phyloP scores from a whole-genome alignment of 345 rosid species.

The Euphorbia tirucalli region DNA sequence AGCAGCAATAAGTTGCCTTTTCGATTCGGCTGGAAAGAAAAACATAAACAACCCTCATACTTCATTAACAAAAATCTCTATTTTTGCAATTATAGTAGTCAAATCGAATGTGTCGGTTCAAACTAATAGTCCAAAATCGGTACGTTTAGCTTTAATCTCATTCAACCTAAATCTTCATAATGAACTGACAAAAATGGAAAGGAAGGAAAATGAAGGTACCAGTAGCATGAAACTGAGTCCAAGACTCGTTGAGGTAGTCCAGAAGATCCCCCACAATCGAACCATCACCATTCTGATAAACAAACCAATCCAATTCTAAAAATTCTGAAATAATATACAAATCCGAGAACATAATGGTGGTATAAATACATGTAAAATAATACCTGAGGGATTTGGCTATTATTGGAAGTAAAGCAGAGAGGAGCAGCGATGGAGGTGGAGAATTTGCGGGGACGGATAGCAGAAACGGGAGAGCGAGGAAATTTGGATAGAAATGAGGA shows the following conservation, averaged over 20 bases:
- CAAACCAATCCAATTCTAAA: neutral
- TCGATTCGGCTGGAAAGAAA: constrained; percentile 67
- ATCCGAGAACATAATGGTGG: neutral
- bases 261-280: constrained; percentile 64
- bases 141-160: no score
- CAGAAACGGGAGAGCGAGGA: constrained; percentile 14
- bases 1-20: constrained; percentile 61
- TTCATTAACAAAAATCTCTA: neutral
- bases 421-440: constrained; percentile 31
- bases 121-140: neutral
- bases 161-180: neutral
- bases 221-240: constrained; percentile 95
- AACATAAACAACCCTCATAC: neutral
- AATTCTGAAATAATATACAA: neutral
- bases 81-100: no score
- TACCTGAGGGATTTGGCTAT: constrained; percentile 21
- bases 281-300: constrained; percentile 16
- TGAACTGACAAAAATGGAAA: neutral
- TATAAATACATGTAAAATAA: neutral
- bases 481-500: constrained; percentile 23
- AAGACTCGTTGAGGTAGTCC: constrained; percentile 84
- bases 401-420: constrained; percentile 30
- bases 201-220: constrained; percentile 33
- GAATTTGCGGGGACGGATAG: constrained; percentile 31
- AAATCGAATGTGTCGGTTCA: no score